Percentiles rank a stretch among this genome's conserved stretches.
These are phyloP conservation scores for Tuber melanosporum DNA, from an alignment of 495 filamentous ascomycete species.

Conservation along the genomic window DNA sequence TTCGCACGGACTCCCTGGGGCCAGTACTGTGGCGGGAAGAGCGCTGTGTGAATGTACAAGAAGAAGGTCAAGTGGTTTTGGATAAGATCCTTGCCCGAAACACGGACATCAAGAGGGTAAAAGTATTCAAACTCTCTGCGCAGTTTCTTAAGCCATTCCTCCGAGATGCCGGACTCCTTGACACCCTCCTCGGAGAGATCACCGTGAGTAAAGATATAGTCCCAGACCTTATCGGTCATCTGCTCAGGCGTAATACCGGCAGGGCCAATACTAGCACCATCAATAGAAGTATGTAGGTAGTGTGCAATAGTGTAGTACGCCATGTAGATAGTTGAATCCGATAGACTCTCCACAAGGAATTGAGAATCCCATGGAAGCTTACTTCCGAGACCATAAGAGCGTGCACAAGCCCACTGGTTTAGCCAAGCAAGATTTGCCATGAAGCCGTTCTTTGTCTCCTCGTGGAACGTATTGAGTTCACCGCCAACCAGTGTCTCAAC, in stretches of 20 bases:
- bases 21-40: constrained; percentile 84
- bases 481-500: constrained; percentile 67
- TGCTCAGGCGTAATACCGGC: constrained; percentile 66
- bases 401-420: constrained; percentile 88
- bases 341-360: constrained; percentile 87
- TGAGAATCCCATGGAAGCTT: constrained; percentile 91
- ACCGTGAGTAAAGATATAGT: constrained; percentile 68
- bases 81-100: constrained; percentile 81
- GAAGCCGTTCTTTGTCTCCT: constrained; percentile 77
- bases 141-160: constrained; percentile 67
- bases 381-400: constrained; percentile 87
- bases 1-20: constrained; percentile 76
- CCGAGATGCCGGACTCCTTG: constrained; percentile 60
- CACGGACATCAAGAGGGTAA: constrained; percentile 82
- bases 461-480: constrained; percentile 67
- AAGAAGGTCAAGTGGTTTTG: constrained; percentile 92
- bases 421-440: constrained; percentile 82
- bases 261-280: constrained; percentile 63
- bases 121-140: constrained; percentile 91
- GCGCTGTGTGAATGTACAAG: constrained; percentile 87
- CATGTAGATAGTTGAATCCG: constrained; percentile 91
- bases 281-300: constrained; percentile 69
- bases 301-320: constrained; percentile 94
- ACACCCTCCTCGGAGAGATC: constrained; percentile 60
- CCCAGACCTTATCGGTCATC: constrained; percentile 95